Conservation (phyloP, 306 rosid species). For the Vicia sativa region DNA sequence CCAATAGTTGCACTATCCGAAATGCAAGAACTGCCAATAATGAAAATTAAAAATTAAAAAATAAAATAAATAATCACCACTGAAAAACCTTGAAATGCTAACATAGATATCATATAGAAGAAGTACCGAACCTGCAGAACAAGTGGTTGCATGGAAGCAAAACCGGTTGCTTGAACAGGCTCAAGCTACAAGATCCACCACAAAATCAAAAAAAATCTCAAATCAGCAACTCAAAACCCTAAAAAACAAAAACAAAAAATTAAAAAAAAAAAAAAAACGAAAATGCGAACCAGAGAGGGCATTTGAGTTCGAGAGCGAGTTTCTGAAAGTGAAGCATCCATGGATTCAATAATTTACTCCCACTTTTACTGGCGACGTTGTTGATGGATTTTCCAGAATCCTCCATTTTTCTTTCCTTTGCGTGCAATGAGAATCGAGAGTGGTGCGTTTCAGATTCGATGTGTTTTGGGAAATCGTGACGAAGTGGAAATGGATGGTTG, state of each 20-base stretch:
- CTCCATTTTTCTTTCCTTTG: slow-evolving; percentile 42
- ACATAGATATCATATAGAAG: neutral
- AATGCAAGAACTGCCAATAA: slow-evolving; percentile 56
- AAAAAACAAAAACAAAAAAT: neutral
- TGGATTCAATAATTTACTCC: slow-evolving; percentile 48
- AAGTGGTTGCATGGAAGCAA: slow-evolving; percentile 86
- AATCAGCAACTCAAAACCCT: neutral
- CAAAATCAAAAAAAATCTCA: slow-evolving; percentile 3
- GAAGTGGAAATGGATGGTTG: neutral
- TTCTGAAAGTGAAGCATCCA: slow-evolving; percentile 80
- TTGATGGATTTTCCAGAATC: slow-evolving; percentile 30
- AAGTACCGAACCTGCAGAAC: slow-evolving; percentile 71
- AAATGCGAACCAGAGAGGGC: slow-evolving; percentile 77
- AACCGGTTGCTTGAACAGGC: slow-evolving; percentile 59
- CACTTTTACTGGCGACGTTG: neutral
- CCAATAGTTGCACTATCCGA: slow-evolving; percentile 37
- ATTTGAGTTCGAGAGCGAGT: slow-evolving; percentile 86
- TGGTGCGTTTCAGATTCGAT: too few species aligned
- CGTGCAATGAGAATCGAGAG: neutral
- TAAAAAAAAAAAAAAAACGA: neutral
- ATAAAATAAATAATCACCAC: neutral
- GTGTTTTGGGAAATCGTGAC: neutral
- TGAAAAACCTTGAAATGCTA: neutral
- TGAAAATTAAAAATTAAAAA: neutral
- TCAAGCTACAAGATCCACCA: slow-evolving; percentile 56